These are phyloP conservation scores for Rheum nobile DNA, from an alignment of 148 eudicot species.

Conservation along the genomic window DNA sequence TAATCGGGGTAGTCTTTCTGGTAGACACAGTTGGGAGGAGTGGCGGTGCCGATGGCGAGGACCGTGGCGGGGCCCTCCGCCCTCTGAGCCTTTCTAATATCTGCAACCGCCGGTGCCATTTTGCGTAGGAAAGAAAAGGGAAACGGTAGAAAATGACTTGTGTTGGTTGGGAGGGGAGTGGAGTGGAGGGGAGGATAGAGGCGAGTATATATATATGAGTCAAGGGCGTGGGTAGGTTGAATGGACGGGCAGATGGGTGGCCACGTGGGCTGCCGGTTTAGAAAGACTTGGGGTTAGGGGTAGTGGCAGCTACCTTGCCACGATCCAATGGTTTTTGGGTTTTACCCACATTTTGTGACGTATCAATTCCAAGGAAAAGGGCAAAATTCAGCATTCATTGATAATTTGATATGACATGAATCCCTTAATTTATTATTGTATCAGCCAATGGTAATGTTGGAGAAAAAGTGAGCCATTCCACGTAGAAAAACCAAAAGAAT, in stretches of 20 bases:
- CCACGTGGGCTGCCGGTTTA: neutral
- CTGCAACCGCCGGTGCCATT: conserved; percentile 2
- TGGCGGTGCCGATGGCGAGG: conserved; percentile 10
- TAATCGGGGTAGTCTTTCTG: conserved; percentile 7
- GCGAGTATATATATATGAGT: neutral
- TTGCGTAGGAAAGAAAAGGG: neutral
- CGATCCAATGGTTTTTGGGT: neutral
- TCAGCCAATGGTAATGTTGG: neutral
- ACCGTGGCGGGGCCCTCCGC: conserved; percentile 5
- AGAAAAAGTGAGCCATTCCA: too few species aligned
- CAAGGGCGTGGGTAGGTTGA: neutral
- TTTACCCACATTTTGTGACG: neutral
- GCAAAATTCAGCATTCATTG: neutral
- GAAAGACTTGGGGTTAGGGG: neutral
- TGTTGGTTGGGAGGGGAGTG: neutral
- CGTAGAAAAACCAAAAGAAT: too few species aligned
- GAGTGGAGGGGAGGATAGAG: neutral
- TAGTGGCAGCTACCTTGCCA: neutral
- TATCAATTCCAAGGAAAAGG: neutral
- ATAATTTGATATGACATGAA: neutral
- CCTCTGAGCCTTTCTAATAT: conserved; percentile 5
- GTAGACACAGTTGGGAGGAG: conserved; percentile 3
- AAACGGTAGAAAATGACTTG: neutral
- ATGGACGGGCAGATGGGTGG: neutral
- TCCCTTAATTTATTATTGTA: neutral